These are phyloP conservation scores for Nematocida sp. DNA, from an alignment of 371 early-diverging fungal species.

Conservation along the genomic window DNA sequence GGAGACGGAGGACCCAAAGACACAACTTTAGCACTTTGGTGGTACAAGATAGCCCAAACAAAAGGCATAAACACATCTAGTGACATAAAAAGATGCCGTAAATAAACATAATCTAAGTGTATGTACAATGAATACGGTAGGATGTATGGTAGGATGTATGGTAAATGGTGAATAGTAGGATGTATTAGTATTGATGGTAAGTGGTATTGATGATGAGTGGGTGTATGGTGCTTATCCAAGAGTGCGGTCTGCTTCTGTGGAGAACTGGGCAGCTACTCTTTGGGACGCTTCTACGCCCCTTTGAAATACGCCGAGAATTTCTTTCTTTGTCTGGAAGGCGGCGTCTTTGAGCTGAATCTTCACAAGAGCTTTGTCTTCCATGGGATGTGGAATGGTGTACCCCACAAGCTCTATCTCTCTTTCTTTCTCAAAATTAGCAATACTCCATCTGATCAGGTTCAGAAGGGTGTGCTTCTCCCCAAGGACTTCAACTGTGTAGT, in stretches of 20 bases:
- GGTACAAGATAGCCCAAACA: slow-evolving; percentile 56
- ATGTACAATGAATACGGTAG: no score
- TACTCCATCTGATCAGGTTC: slow-evolving; percentile 41
- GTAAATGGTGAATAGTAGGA: no score
- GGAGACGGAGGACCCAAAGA: slow-evolving; percentile 61
- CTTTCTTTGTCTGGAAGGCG: slow-evolving; percentile 44
- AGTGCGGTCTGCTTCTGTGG: no score
- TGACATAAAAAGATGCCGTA: no score
- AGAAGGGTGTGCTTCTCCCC: slow-evolving; percentile 41
- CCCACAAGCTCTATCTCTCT: slow-evolving; percentile 83
- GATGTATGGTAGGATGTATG: no score
- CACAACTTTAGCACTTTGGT: slow-evolving; percentile 64
- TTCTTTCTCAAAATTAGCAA: slow-evolving; percentile 5
- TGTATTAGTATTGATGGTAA: no score
- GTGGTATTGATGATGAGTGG: no score
- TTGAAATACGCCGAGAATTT: slow-evolving; percentile 17
- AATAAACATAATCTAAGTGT: no score
- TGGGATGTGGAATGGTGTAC: slow-evolving; percentile 97
- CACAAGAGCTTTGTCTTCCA: slow-evolving; percentile 79
- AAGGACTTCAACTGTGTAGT: slow-evolving; percentile 36
- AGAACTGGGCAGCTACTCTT: background rate
- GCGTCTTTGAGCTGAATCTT: slow-evolving; percentile 71
- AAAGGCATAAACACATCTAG: slow-evolving; percentile 6
- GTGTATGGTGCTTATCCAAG: no score
- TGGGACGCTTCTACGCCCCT: slow-evolving; percentile 11